A percentile compares a stretch with the other conserved stretches of the same genome.
Evolutionary conservation across 768 basidiomycete species (phyloP).

Genomic region (Kwoniella heveanensis): DNA sequence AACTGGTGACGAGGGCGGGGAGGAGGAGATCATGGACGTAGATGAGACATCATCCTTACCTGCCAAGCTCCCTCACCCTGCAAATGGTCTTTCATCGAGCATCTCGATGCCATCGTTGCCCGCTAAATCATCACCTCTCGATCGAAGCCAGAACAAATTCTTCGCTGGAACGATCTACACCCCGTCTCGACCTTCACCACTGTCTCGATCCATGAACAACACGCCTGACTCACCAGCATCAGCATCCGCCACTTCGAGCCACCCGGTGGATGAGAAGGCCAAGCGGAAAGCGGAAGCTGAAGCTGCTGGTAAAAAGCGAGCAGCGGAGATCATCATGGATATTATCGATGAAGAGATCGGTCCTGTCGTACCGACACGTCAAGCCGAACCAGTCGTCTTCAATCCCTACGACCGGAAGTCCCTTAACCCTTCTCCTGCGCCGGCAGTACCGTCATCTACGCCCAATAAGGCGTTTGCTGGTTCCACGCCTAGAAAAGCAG

Average conservation of each 20-base stretch:
- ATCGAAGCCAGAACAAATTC: slow-evolving; percentile 5
- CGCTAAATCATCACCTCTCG: not conserved
- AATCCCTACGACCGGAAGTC: slow-evolving; percentile 44
- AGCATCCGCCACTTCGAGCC: not conserved
- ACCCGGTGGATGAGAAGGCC: slow-evolving; percentile 1
- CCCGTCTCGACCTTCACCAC: slow-evolving; percentile 24
- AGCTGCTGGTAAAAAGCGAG: slow-evolving; percentile 35
- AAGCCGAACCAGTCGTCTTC: slow-evolving; percentile 33
- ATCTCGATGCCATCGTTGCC: slow-evolving; percentile 19
- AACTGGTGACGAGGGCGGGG: slow-evolving; percentile 3
- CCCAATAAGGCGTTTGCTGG: slow-evolving; percentile 12
- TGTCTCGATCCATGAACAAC: slow-evolving; percentile 7
- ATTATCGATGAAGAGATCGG: slow-evolving; percentile 39
- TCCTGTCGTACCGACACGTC: slow-evolving; percentile 14
- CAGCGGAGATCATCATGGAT: slow-evolving; percentile 44
- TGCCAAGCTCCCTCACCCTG: not conserved
- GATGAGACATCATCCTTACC: not conserved
- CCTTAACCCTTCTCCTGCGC: slow-evolving; percentile 7
- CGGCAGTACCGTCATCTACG: slow-evolving; percentile 16
- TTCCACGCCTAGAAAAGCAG: slow-evolving; percentile 25
- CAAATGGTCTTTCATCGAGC: slow-evolving; percentile 17
- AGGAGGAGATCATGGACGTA: slow-evolving; percentile 11
- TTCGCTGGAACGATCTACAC: slow-evolving; percentile 7
- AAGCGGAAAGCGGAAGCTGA: slow-evolving; percentile 23
- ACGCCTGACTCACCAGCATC: not conserved